Evolutionary conservation across 2,329 filamentous ascomycete genomes (phyloP).

Genomic region (Diaporthe ilicicola): DNA sequence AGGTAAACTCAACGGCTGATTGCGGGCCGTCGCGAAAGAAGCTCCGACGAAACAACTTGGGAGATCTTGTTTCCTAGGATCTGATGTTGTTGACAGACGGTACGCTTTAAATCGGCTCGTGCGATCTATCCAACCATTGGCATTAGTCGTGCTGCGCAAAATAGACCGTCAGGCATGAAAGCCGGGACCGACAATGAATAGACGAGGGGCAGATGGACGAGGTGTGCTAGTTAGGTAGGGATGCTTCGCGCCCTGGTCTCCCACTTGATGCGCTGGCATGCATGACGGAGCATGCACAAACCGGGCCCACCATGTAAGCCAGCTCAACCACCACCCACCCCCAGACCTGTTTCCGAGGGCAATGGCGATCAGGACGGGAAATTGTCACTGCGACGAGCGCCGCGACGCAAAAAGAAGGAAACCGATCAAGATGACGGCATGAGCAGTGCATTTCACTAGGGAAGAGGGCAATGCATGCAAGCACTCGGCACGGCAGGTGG

Average conservation of each 20-base stretch:
- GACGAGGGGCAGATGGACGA: constrained; percentile 37
- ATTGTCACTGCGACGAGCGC: constrained; percentile 15
- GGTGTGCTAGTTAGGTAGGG: constrained; percentile 40
- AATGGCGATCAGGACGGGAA: constrained; percentile 18
- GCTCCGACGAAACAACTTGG: constrained; percentile 45
- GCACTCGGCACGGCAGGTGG: constrained; percentile 21
- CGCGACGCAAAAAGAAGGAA: constrained; percentile 32
- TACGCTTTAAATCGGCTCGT: constrained; percentile 40
- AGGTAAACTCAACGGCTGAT: constrained; percentile 40
- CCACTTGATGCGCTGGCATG: constrained; percentile 65
- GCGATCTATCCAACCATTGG: constrained; percentile 53
- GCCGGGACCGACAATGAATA: constrained; percentile 32
- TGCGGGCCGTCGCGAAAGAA: constrained; percentile 41
- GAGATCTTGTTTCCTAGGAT: constrained; percentile 40
- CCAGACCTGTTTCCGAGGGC: constrained; percentile 37
- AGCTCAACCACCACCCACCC: constrained; percentile 48
- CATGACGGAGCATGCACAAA: constrained; percentile 67
- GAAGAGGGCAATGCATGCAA: constrained; percentile 25
- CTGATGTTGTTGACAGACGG: constrained; percentile 41
- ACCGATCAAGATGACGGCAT: constrained; percentile 14
- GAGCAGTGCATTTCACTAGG: constrained; percentile 22
- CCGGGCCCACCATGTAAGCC: constrained; percentile 55
- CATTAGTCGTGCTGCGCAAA: constrained; percentile 47
- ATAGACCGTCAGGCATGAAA: constrained; percentile 45
- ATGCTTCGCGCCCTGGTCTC: constrained; percentile 53